These are phyloP conservation scores for Paracorniculantispora psalliotae DNA, from an alignment of 2,329 filamentous ascomycete genomes.

Conservation along the genomic window DNA sequence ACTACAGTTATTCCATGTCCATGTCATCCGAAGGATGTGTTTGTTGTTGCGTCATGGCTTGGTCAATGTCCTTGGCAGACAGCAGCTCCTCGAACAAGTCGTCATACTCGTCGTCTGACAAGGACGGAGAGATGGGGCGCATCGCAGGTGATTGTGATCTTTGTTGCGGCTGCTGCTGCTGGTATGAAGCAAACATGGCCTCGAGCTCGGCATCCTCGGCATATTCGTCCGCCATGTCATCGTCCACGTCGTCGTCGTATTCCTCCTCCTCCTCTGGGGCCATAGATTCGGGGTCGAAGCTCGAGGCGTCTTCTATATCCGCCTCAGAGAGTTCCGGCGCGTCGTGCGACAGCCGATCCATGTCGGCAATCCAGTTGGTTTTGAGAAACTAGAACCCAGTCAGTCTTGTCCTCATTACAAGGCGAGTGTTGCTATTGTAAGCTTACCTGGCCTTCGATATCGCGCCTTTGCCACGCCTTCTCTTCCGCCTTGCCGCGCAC, in stretches of 20 bases:
- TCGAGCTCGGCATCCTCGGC: slow-evolving; percentile 55
- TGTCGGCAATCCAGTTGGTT: slow-evolving; percentile 29
- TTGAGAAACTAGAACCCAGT: slow-evolving; percentile 28
- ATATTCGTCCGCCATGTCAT: slow-evolving; percentile 47
- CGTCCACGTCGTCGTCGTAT: slow-evolving; percentile 44
- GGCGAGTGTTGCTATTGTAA: not conserved
- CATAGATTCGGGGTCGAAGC: slow-evolving; percentile 27
- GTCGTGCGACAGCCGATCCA: slow-evolving; percentile 29
- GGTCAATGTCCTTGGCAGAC: slow-evolving; percentile 15
- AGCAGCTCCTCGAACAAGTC: slow-evolving; percentile 49
- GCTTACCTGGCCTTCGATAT: slow-evolving; percentile 52
- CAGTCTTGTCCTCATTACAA: no score
- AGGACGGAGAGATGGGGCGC: slow-evolving; percentile 29
- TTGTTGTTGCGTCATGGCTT: slow-evolving; percentile 18
- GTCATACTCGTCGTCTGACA: slow-evolving; percentile 58
- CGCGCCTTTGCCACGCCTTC: slow-evolving; percentile 53
- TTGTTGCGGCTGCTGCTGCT: slow-evolving; percentile 26
- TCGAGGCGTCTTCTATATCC: slow-evolving; percentile 47
- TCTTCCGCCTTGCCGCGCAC: slow-evolving; percentile 58
- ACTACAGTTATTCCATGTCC: slow-evolving; percentile 2
- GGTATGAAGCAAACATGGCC: slow-evolving; percentile 47
- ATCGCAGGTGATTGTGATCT: slow-evolving; percentile 14
- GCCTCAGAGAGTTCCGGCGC: slow-evolving; percentile 40
- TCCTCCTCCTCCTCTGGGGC: slow-evolving; percentile 20
- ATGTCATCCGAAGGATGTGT: slow-evolving; percentile 5